phyloP scores from a whole-genome alignment of 208 protist genomes.

The Borovskyia barvae region DNA sequence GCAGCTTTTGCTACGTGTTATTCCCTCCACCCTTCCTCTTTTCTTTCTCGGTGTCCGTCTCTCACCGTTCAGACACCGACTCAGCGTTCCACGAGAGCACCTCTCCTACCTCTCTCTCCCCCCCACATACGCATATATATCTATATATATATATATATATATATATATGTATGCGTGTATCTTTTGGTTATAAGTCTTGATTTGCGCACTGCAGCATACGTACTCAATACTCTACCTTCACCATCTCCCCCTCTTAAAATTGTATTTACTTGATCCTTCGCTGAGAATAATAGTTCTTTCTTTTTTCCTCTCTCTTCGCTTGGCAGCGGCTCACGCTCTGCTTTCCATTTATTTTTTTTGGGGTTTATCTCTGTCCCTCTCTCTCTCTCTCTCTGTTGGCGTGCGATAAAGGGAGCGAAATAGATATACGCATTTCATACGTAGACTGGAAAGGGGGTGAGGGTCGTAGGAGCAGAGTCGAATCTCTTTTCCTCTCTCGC shows the following conservation, averaged over 20 bases:
- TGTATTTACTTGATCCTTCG: too few species aligned
- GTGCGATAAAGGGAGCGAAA: too few species aligned
- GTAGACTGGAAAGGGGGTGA: too few species aligned
- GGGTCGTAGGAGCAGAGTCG: too few species aligned
- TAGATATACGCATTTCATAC: too few species aligned
- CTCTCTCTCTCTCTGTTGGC: too few species aligned
- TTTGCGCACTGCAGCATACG: not conserved
- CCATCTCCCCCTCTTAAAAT: not conserved
- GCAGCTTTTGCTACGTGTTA: too few species aligned
- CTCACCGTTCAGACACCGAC: not conserved
- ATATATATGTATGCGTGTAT: not conserved
- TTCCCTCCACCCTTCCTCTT: not conserved
- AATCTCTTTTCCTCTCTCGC: too few species aligned
- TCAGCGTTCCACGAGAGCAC: not conserved
- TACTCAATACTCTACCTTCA: not conserved
- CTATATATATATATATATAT: too few species aligned
- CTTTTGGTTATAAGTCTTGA: not conserved
- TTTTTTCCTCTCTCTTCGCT: not conserved
- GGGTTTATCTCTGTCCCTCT: not conserved
- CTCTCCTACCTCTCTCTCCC: too few species aligned
- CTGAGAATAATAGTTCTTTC: too few species aligned
- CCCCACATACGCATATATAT: too few species aligned
- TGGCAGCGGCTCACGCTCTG: not conserved
- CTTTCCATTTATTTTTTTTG: not conserved
- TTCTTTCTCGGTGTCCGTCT: not conserved